Base-by-base conservation (phyloP, 2,329 filamentous ascomycete species). In the Aspergillus pseudoglaucus region DNA sequence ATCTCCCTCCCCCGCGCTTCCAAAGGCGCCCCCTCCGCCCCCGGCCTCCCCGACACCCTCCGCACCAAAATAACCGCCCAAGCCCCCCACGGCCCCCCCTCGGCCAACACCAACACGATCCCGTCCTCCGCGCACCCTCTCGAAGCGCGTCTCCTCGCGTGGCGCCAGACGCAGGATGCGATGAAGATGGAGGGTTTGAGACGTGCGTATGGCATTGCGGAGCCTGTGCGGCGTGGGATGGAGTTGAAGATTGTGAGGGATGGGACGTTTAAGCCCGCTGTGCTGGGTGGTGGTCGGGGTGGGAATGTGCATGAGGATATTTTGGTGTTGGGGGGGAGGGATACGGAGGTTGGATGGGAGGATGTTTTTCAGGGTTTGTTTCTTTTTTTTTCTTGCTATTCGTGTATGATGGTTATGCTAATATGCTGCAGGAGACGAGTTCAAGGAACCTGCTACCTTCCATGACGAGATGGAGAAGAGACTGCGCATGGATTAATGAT, bases 401-500 rank as follows among this genome's bases (percentile, higher is more conserved):
- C 37, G 25, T 53, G 40, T 45, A 43, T 53, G 17, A 6, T 39
- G 33, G 18, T 35, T 22, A 6, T 22, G 40, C 44, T 58, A 37
- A 59, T 42, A 25, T 39, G 43, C 39, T 54, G 37, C 46, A 79
- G 78, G 76, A 51, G 85, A 87, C 59, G 88, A 91, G 70, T 79
- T 82, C 66, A 79, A 83, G 60, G 79, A 81, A 52, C 75, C 82
- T 38, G 81, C 84, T 20, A 82, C 84, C 46, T 84, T 96, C 71
- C 90, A 96, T 61, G 85, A 88, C 48, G 91, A 97, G 81, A 90
- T 96, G 83, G 91, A 96, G 82, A 81, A 82, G 71, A 88, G 89
- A 79, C 75, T 95, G 70, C 87, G 84, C 78, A 94, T 96, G 82
- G 77, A 71, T 48, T 69, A 59, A 49, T 68, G 57, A 55, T 44